Conservation (phyloP, 306 rosid genomes). For the Senna siamea region DNA sequence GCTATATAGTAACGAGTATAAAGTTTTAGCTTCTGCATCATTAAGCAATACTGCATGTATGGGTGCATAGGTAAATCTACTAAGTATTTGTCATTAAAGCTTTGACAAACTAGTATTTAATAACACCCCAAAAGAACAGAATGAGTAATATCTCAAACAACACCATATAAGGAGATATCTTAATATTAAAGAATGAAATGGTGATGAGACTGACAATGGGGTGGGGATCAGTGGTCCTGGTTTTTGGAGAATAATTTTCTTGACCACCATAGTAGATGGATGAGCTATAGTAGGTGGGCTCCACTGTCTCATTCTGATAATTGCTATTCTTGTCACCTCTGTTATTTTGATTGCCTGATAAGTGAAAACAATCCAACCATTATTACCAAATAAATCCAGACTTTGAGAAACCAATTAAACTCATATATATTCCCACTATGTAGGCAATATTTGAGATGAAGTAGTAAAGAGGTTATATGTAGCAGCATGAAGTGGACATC, state of each 20-base stretch:
- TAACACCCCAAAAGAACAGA: too few relatives aligned
- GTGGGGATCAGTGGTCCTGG: slow-evolving; percentile 64
- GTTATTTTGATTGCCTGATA: slow-evolving; percentile 42
- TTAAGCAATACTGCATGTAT: too few relatives aligned
- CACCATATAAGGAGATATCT: too few relatives aligned
- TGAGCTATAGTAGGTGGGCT: slow-evolving; percentile 78
- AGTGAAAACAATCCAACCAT: slow-evolving; percentile 40
- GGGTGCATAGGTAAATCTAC: not conserved
- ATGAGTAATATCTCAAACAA: too few relatives aligned
- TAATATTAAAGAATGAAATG: not conserved
- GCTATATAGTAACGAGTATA: not conserved
- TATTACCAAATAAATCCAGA: slow-evolving; percentile 42
- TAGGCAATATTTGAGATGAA: slow-evolving; percentile 41
- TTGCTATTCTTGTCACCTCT: slow-evolving; percentile 56
- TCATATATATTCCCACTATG: slow-evolving; percentile 20
- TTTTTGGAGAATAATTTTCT: slow-evolving; percentile 79
- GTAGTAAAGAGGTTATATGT: not conserved
- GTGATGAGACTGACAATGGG: slow-evolving; percentile 37
- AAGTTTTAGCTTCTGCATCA: too few relatives aligned
- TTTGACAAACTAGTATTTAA: too few relatives aligned
- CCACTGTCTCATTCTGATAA: slow-evolving; percentile 63
- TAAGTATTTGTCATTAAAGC: too few relatives aligned
- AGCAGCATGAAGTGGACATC: not conserved
- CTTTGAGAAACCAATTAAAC: slow-evolving; percentile 23
- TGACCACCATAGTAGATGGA: slow-evolving; percentile 94